Conservation (phyloP, 352 stramenopile genomes). For the Phytopythium chamaehyphon region DNA sequence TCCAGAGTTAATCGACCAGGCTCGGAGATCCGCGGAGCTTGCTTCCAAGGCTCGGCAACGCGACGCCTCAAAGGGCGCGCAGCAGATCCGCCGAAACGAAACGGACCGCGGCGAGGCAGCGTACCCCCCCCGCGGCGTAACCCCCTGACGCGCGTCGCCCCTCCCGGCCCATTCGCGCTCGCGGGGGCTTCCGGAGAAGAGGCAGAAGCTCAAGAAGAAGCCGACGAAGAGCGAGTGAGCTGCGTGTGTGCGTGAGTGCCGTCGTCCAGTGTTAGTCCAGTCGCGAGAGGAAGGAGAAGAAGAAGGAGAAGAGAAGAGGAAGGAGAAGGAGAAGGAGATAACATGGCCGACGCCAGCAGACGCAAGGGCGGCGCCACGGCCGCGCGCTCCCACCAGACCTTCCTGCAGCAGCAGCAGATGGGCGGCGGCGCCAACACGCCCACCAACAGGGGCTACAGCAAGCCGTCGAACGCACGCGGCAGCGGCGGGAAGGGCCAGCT, state of each 20-base stretch:
- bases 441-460: conserved; percentile 22
- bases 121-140: not conserved
- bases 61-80: too few species aligned
- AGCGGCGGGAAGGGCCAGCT: conserved; percentile 26
- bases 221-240: too few species aligned
- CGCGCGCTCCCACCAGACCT: conserved; percentile 38
- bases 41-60: too few species aligned
- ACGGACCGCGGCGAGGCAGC: not conserved
- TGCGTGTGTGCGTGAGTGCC: too few species aligned
- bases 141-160: conserved; percentile 1
- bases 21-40: too few species aligned
- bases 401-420: conserved; percentile 26
- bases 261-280: too few species aligned
- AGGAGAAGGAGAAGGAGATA: too few species aligned
- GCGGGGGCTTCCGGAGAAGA: too few species aligned
- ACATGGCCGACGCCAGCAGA: conserved; percentile 48
- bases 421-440: conserved; percentile 8
- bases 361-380: conserved; percentile 31
- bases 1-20: too few species aligned
- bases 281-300: too few species aligned
- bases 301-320: too few species aligned
- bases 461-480: conserved; percentile 2
- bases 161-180: not conserved
- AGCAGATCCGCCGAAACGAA: conserved; percentile 1
- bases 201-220: too few species aligned